A percentile compares a stretch with the other conserved stretches of the same genome.
phyloP scores from a whole-genome alignment of 2,329 filamentous ascomycete genomes.

The Trichoderma oligosporum region DNA sequence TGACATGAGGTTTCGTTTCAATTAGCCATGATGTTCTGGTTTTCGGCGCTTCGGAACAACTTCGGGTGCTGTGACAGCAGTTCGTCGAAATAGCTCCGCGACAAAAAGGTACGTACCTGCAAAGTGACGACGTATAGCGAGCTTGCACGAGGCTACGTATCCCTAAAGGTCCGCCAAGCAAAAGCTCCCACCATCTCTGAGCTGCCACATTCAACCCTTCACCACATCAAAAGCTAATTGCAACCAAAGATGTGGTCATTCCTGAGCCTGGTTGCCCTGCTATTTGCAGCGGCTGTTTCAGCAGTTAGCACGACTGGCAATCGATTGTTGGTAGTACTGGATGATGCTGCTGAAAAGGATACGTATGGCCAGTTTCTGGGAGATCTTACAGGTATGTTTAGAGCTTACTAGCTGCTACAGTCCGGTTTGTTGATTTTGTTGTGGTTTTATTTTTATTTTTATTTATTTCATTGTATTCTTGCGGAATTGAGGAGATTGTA shows the following conservation, averaged over 20 bases:
- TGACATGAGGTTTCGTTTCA: conserved; percentile 8
- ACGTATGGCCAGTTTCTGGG: conserved; percentile 78
- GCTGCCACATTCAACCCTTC: neutral
- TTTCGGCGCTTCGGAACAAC: neutral
- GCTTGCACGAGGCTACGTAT: conserved; percentile 36
- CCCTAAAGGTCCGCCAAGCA: conserved; percentile 23
- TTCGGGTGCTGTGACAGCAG: neutral
- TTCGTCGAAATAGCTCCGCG: neutral
- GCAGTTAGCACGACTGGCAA: conserved; percentile 76
- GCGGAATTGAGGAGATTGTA: neutral
- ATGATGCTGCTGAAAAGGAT: conserved; percentile 75
- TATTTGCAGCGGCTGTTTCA: conserved; percentile 62
- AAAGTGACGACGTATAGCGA: conserved; percentile 16
- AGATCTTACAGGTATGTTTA: conserved; percentile 61
- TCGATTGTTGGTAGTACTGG: conserved; percentile 79
- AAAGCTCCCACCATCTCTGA: conserved; percentile 5
- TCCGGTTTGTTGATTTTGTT: neutral
- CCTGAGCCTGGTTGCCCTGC: conserved; percentile 65
- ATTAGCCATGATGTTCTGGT: neutral
- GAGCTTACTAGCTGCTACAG: neutral
- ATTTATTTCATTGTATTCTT: neutral
- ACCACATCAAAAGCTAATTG: neutral
- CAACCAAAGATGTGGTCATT: conserved; percentile 64
- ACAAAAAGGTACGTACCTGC: neutral
- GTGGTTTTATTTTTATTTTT: neutral